A percentile compares a stretch with the other conserved stretches of the same genome.
Conservation (phyloP, 2,329 filamentous ascomycete genomes). For the Aureobasidium musti region DNA sequence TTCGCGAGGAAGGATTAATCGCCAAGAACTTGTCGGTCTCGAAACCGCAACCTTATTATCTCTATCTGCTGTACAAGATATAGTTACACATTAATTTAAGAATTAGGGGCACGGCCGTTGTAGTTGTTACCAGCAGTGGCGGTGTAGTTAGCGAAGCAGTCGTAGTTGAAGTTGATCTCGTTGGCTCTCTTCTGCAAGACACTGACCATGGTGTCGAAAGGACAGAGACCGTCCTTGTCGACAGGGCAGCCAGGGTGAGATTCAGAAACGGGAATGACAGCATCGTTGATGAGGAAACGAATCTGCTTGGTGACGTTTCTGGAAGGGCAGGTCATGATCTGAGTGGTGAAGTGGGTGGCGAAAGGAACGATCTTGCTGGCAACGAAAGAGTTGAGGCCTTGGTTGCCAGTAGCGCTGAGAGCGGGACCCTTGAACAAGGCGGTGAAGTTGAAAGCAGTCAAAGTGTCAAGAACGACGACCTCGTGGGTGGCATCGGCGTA, state of each 20-base stretch:
- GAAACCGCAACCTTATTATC: neutral
- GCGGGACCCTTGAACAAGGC: conserved; percentile 18
- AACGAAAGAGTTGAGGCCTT: conserved; percentile 20
- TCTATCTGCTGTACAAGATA: neutral
- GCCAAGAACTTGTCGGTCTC: neutral
- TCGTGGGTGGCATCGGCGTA: conserved; percentile 27
- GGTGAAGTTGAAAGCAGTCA: conserved; percentile 25
- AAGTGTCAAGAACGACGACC: conserved; percentile 20
- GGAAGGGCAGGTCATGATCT: conserved; percentile 25
- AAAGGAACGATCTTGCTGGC: conserved; percentile 26
- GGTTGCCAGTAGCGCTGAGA: conserved; percentile 14
- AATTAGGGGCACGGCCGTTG: conserved; percentile 20
- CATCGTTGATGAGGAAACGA: conserved; percentile 26
- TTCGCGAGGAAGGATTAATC: too few species aligned
- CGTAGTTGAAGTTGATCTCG: conserved; percentile 24
- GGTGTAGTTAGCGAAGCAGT: conserved; percentile 25
- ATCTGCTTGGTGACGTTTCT: conserved; percentile 24
- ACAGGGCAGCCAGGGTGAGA: conserved; percentile 22
- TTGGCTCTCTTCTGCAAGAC: conserved; percentile 2
- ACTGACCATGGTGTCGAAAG: conserved; percentile 24
- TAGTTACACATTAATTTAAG: neutral
- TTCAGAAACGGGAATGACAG: conserved; percentile 8
- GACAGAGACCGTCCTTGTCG: conserved; percentile 24
- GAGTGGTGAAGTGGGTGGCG: conserved; percentile 26
- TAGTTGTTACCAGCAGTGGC: conserved; percentile 17